These are phyloP conservation scores for Sugiyamaella grinbergsii DNA, from an alignment of 1,139 yeast genomes.

Conservation along the genomic window DNA sequence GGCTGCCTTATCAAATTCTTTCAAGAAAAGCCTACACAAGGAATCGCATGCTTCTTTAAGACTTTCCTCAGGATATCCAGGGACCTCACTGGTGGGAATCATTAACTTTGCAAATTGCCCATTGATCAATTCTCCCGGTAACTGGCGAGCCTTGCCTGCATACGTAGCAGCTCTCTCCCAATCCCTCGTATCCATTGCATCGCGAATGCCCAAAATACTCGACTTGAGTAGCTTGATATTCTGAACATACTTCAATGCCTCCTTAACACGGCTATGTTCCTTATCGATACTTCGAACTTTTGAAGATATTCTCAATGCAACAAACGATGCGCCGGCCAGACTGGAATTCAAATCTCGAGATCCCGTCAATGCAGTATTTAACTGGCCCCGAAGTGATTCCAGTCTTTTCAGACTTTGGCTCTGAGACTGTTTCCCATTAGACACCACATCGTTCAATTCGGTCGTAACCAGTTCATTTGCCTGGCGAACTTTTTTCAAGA, in stretches of 20 bases:
- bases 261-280: constrained; percentile 68
- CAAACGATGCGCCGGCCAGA: constrained; percentile 61
- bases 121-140: constrained; percentile 55
- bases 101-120: constrained; percentile 80
- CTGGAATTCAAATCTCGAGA: constrained; percentile 54
- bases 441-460: constrained; percentile 22
- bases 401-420: constrained; percentile 31
- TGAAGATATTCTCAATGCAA: constrained; percentile 67
- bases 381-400: constrained; percentile 39
- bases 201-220: constrained; percentile 65
- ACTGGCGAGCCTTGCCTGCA: constrained; percentile 53
- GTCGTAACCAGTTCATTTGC: constrained; percentile 10
- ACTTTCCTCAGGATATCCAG: constrained; percentile 69
- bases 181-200: constrained; percentile 65
- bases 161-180: constrained; percentile 75
- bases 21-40: constrained; percentile 58
- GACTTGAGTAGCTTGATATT: constrained; percentile 64
- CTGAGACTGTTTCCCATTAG: constrained; percentile 25
- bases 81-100: constrained; percentile 91
- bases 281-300: constrained; percentile 69
- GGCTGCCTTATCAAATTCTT: constrained; percentile 73
- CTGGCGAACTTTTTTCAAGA: constrained; percentile 21
- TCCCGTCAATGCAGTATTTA: constrained; percentile 38
- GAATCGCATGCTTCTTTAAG: constrained; percentile 60
- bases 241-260: constrained; percentile 65